These are phyloP conservation scores for Melampsora larici-populina DNA, from an alignment of 1,284 basidiomycete genomes.

Conservation along the genomic window DNA sequence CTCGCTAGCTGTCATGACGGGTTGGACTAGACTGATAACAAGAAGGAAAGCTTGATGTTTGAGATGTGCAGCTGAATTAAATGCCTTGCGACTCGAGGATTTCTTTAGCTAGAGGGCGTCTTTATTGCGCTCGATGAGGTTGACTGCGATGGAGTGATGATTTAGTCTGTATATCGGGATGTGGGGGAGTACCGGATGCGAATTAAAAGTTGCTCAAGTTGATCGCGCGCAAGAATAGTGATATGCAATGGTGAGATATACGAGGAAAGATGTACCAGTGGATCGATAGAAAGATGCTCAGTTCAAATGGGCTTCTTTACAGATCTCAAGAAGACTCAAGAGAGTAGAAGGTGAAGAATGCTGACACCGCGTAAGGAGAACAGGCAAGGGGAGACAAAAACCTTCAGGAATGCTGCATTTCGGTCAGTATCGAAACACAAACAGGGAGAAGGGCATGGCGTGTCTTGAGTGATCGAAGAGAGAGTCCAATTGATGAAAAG, in stretches of 20 bases:
- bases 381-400: not conserved
- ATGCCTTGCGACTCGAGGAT: too few species aligned
- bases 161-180: not conserved
- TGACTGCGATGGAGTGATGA: too few species aligned
- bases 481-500: not conserved
- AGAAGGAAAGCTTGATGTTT: not conserved
- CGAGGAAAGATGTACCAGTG: not conserved
- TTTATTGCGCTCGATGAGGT: too few species aligned
- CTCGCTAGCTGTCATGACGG: not conserved
- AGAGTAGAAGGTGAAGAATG: not conserved
- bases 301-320: not conserved
- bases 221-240: not conserved
- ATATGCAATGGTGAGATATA: not conserved
- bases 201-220: not conserved
- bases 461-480: not conserved
- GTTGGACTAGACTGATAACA: not conserved
- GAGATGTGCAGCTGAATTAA: not conserved
- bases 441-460: not conserved
- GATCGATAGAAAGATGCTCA: not conserved
- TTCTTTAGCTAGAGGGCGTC: too few species aligned
- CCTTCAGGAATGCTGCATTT: too few species aligned
- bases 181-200: not conserved
- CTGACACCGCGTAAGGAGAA: not conserved
- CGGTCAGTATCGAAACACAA: not conserved
- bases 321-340: slow-evolving; percentile 5